Percentiles rank a stretch among this genome's conserved stretches.
These are phyloP conservation scores for Neoboletus magnificus DNA, from an alignment of 768 basidiomycete species.

Conservation along the genomic window DNA sequence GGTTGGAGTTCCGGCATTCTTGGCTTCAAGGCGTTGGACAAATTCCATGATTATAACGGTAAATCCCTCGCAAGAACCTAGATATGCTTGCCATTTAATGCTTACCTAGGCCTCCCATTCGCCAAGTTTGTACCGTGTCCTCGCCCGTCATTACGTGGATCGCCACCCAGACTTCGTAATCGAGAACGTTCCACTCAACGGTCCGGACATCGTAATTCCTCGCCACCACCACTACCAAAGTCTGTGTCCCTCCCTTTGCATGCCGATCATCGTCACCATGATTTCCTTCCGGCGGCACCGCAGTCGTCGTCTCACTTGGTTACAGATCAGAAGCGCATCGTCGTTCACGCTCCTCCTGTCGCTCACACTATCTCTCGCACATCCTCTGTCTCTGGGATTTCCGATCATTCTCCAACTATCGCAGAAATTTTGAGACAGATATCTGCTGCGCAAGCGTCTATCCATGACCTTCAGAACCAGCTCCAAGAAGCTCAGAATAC, in stretches of 20 bases:
- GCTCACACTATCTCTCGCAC: slow-evolving; percentile 23
- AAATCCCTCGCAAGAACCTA: slow-evolving; percentile 19
- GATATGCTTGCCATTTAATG: not conserved
- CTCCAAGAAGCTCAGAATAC: slow-evolving; percentile 56
- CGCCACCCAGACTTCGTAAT: slow-evolving; percentile 57
- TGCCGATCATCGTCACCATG: slow-evolving; percentile 39
- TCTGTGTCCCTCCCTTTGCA: slow-evolving; percentile 78
- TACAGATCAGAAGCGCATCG: slow-evolving; percentile 26
- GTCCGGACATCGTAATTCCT: slow-evolving; percentile 53
- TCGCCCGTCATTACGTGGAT: slow-evolving; percentile 41
- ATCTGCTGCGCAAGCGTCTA: slow-evolving; percentile 52
- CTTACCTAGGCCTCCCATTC: slow-evolving; percentile 46
- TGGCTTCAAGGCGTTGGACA: slow-evolving; percentile 70
- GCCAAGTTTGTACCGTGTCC: slow-evolving; percentile 46
- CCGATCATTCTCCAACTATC: slow-evolving; percentile 68
- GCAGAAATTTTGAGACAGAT: slow-evolving; percentile 77
- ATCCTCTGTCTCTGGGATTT: slow-evolving; percentile 23
- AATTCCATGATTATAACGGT: slow-evolving; percentile 67
- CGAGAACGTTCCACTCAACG: slow-evolving; percentile 53
- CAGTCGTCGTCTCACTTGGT: slow-evolving; percentile 21
- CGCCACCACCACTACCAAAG: slow-evolving; percentile 82
- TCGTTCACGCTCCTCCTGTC: slow-evolving; percentile 27
- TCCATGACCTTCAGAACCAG: slow-evolving; percentile 68
- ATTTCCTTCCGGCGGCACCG: slow-evolving; percentile 23
- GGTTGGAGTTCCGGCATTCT: slow-evolving; percentile 77